These are phyloP conservation scores for Isatis tinctoria DNA, from an alignment of 345 rosid genomes.

Conservation along the genomic window DNA sequence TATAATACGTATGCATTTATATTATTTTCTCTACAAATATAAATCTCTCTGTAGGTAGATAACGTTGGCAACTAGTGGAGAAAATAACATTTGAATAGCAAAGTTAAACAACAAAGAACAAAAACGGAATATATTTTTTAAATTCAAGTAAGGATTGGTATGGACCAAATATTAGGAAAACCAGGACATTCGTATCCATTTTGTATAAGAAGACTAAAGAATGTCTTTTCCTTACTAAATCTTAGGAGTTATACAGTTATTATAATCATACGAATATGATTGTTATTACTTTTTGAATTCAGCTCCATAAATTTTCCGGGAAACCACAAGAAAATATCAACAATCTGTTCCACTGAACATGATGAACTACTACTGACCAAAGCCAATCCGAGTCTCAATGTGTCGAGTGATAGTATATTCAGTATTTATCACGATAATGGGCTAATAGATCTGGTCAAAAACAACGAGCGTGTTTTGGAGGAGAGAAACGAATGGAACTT, in stretches of 20 bases:
- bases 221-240: neutral
- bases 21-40: neutral
- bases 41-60: neutral
- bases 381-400: neutral
- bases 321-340: slow-evolving; percentile 15
- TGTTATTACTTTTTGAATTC: neutral
- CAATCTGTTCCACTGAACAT: neutral
- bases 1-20: slow-evolving; percentile 19
- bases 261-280: neutral
- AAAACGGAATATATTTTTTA: neutral
- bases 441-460: neutral
- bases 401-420: neutral
- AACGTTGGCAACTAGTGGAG: slow-evolving; percentile 9
- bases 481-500: slow-evolving; percentile 4
- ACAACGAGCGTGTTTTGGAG: neutral
- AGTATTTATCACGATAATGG: neutral
- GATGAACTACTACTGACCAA: slow-evolving; percentile 4
- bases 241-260: too few relatives aligned
- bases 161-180: neutral
- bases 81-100: neutral
- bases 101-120: neutral
- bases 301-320: neutral
- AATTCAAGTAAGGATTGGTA: neutral
- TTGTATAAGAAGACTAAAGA: neutral
- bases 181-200: neutral